phyloP scores from a whole-genome alignment of 768 basidiomycete genomes.

The Naganishia vishniacii region DNA sequence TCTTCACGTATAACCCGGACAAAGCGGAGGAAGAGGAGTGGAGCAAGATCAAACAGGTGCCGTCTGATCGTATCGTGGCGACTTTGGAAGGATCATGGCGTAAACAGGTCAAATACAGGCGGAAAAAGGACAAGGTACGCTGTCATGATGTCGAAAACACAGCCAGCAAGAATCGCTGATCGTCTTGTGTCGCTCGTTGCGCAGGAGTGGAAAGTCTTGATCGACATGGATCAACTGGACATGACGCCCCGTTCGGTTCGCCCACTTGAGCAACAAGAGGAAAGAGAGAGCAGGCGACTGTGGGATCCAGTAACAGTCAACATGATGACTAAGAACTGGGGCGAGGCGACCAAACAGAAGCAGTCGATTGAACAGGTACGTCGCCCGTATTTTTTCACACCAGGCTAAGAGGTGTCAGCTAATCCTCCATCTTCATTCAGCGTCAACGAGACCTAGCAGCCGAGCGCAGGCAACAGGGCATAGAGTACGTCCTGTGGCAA shows the following conservation, averaged over 20 bases:
- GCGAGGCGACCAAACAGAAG: conserved; percentile 87
- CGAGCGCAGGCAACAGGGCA: conserved; percentile 73
- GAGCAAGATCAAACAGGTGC: conserved; percentile 74
- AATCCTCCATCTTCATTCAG: neutral
- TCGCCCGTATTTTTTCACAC: neutral
- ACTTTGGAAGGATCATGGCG: conserved; percentile 85
- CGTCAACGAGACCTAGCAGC: conserved; percentile 81
- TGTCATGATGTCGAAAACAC: neutral
- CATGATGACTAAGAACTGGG: conserved; percentile 75
- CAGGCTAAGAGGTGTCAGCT: no score
- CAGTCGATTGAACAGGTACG: conserved; percentile 73
- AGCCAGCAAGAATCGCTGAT: neutral
- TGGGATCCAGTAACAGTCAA: conserved; percentile 74
- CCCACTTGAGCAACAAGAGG: conserved; percentile 69
- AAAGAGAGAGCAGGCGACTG: conserved; percentile 73
- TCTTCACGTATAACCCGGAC: conserved; percentile 71
- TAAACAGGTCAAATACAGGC: conserved; percentile 71
- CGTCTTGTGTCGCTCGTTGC: neutral
- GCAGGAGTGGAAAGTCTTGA: conserved; percentile 61
- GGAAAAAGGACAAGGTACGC: conserved; percentile 50
- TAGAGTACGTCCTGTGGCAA: conserved; percentile 59
- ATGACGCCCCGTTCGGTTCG: conserved; percentile 78
- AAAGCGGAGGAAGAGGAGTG: conserved; percentile 51
- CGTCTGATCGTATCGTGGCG: conserved; percentile 67
- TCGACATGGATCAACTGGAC: conserved; percentile 68